Percentiles rank a stretch among this genome's conserved stretches.
These are phyloP conservation scores for Grammothele lineata DNA, from an alignment of 768 basidiomycete species.

Conservation along the genomic window DNA sequence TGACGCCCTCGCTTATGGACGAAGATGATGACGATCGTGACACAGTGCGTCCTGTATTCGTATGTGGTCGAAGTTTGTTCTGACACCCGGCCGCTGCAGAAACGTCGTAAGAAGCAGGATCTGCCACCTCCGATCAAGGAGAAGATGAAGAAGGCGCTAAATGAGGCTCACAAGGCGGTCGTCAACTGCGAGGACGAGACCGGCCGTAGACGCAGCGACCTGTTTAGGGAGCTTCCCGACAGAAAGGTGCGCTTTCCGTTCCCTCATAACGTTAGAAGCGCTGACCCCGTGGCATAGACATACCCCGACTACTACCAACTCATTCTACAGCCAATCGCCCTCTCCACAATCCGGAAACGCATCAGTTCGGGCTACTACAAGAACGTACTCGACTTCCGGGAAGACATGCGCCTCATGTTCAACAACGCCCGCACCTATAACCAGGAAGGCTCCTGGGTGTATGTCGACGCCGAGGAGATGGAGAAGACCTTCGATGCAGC, in stretches of 20 bases:
- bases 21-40: constrained; percentile 80
- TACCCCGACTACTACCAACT: constrained; percentile 93
- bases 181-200: constrained; percentile 64
- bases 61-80: too few relatives aligned
- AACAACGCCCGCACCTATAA: constrained; percentile 92
- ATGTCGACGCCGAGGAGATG: constrained; percentile 91
- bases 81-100: too few relatives aligned
- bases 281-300: constrained; percentile 42
- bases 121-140: constrained; percentile 57
- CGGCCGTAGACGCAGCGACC: constrained; percentile 77
- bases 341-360: constrained; percentile 82
- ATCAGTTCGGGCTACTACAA: constrained; percentile 65
- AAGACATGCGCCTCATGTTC: constrained; percentile 90
- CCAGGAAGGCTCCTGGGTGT: constrained; percentile 93
- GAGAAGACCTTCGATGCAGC: constrained; percentile 79
- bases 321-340: constrained; percentile 83
- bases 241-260: constrained; percentile 44
- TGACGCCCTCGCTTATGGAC: constrained; percentile 67
- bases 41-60: constrained; percentile 38
- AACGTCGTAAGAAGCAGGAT: constrained; percentile 75
- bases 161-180: constrained; percentile 72
- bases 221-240: constrained; percentile 86
- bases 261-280: constrained; percentile 10
- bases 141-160: constrained; percentile 81
- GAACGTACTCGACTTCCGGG: constrained; percentile 62